Base-by-base conservation (phyloP, 176 grass and related monocot genomes). In the Phoenix dactylifera region DNA sequence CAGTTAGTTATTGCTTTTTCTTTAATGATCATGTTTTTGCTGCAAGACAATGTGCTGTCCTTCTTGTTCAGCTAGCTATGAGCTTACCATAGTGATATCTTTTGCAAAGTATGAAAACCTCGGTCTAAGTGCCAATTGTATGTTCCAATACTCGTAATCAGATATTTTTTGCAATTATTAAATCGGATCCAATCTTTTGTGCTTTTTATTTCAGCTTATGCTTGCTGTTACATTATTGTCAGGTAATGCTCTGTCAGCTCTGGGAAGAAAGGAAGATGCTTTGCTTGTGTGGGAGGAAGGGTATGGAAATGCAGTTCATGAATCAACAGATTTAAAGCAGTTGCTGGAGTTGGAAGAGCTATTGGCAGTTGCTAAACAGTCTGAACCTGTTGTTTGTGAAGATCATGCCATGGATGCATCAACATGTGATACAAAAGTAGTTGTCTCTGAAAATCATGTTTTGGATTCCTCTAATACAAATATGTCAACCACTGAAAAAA, bases 291-390 rank as follows among this genome's bases (percentile, higher is more conserved):
- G 84, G 93, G 88, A 88, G 78, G 56, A 79, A 82, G 93, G 93
- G 66, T 87, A 88, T 77, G 81, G 88, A 63, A 73, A 83, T 73
- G 93, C 87, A 62, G 70, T 88, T 58, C 60, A 50, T 54, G 81
- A 88, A 30, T 91, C 78, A 4, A 88, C 68, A 73, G 93, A 97
- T 79, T 61, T 97, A 64, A 97, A 97, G 60, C 84, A 85, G 56
- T 59, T 97, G 71, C 77, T 97, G 30, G 87, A 97, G 75, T 35
- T 97, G 75, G 93, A 97, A 77, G 84, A 92, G 55, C 56, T 97
- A 50, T 55, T 92, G 65, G 80, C 80, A 62, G 71, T 68, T 68
- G 65, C 80, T 59, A 92, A 85, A 77, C 66, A 79, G 44, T 73
- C 30, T 18, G 63, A 80, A 69, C 44, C 76, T 3, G 55, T 68